These are phyloP conservation scores for Aegilops sharonensis DNA, from an alignment of 176 grass and related monocot species.

Conservation along the genomic window DNA sequence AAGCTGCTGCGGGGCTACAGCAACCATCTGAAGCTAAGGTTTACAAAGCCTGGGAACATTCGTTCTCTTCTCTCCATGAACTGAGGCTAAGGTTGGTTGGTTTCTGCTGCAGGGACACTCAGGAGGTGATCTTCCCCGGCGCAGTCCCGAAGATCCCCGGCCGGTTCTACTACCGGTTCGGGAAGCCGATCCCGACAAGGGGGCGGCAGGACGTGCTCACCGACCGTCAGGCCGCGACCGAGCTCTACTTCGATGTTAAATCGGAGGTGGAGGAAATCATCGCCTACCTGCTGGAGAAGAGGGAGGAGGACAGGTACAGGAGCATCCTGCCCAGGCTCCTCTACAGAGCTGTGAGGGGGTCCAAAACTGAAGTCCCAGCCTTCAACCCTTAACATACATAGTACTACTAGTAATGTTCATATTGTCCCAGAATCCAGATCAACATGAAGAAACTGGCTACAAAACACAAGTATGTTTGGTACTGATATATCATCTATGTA, in stretches of 20 bases:
- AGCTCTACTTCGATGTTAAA: constrained; percentile 58
- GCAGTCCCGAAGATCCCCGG: constrained; percentile 48
- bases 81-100: neutral
- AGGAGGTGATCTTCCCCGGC: constrained; percentile 52
- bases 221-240: constrained; percentile 31
- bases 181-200: constrained; percentile 56
- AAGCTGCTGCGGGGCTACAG: constrained; percentile 56
- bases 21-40: constrained; percentile 56
- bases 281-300: constrained; percentile 55
- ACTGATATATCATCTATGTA: constrained; percentile 23
- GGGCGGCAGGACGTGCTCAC: constrained; percentile 38
- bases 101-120: constrained; percentile 37
- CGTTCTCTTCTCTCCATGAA: neutral
- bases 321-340: constrained; percentile 41
- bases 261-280: constrained; percentile 61
- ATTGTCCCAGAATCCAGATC: too few relatives aligned
- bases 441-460: neutral
- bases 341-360: constrained; percentile 37
- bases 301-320: constrained; percentile 61
- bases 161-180: constrained; percentile 72
- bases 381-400: constrained; percentile 49
- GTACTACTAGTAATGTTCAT: too few relatives aligned
- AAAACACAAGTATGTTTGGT: neutral
- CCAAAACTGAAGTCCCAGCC: constrained; percentile 37
- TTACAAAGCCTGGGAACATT: neutral